Evolutionary conservation across 768 basidiomycete species (phyloP).

Genomic region (Candolleomyces aberdarensis): DNA sequence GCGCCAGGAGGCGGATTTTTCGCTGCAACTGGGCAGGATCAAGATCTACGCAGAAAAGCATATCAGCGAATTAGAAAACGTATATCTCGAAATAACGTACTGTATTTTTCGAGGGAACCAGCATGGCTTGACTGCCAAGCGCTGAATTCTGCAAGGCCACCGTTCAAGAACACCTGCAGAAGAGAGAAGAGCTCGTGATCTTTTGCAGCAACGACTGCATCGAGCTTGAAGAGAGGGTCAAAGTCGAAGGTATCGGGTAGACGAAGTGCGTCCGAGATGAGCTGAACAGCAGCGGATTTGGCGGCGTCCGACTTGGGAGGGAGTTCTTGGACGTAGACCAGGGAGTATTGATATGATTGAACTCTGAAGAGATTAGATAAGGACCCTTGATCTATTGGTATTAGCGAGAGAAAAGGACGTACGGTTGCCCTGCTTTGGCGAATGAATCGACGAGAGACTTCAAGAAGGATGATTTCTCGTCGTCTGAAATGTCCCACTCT

Average conservation of each 20-base stretch:
- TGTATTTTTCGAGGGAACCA: conserved; percentile 48
- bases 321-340: conserved; percentile 60
- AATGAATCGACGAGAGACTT: conserved; percentile 61
- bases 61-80: neutral
- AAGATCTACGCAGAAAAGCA: conserved; percentile 41
- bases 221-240: conserved; percentile 74
- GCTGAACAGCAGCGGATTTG: conserved; percentile 52
- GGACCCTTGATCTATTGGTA: neutral
- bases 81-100: conserved; percentile 36
- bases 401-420: conserved; percentile 24
- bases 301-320: conserved; percentile 51
- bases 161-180: conserved; percentile 70
- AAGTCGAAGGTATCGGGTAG: conserved; percentile 74
- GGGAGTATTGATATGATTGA: conserved; percentile 60
- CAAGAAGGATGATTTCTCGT: conserved; percentile 64
- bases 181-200: conserved; percentile 71
- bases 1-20: conserved; percentile 76
- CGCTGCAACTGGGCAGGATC: conserved; percentile 59
- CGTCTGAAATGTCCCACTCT: conserved; percentile 66
- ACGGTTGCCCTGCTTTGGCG: conserved; percentile 57
- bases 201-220: conserved; percentile 62
- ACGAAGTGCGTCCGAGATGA: conserved; percentile 63
- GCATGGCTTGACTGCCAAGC: conserved; percentile 56
- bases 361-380: conserved; percentile 36
- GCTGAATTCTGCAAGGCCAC: conserved; percentile 58